phyloP scores from a whole-genome alignment of 306 rosid genomes.

The Erythrophleum fordii region DNA sequence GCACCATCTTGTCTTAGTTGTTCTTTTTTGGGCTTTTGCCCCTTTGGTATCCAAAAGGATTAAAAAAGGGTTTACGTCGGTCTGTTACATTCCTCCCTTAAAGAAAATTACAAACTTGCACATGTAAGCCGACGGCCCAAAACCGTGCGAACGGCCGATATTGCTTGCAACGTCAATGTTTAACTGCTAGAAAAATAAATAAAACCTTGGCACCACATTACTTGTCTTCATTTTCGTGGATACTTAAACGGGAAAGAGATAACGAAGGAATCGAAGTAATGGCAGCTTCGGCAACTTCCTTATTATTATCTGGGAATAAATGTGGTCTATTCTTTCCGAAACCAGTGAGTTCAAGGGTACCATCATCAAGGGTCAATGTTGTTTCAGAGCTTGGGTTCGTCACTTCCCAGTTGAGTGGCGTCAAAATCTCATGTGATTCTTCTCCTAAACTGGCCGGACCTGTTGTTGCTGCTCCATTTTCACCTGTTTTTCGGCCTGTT shows the following conservation, averaged over 20 bases:
- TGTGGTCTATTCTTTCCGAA: constrained; percentile 27
- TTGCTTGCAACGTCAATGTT: too few relatives aligned
- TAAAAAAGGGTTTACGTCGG: too few relatives aligned
- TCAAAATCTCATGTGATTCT: constrained; percentile 57
- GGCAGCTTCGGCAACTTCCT: constrained; percentile 49
- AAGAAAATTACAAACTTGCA: too few relatives aligned
- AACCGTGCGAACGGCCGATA: too few relatives aligned
- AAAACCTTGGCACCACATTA: too few relatives aligned
- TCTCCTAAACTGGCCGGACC: constrained; percentile 39
- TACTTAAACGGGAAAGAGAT: not conserved
- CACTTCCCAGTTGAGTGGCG: constrained; percentile 68
- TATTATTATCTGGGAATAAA: constrained; percentile 32
- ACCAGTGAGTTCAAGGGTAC: constrained; percentile 4
- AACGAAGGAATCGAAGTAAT: constrained; percentile 28
- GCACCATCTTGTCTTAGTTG: too few relatives aligned
- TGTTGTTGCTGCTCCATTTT: constrained; percentile 29
- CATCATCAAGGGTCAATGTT: constrained; percentile 20
- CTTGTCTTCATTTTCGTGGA: too few relatives aligned
- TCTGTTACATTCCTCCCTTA: too few relatives aligned
- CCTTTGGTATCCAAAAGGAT: too few relatives aligned
- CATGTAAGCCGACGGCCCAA: too few relatives aligned
- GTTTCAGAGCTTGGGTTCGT: constrained; percentile 65
- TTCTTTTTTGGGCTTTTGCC: too few relatives aligned
- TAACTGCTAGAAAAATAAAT: too few relatives aligned
- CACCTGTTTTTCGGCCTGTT: constrained; percentile 57